Evolutionary conservation across 305 asterid genomes (phyloP).

Genomic region (Petunia hybrid): DNA sequence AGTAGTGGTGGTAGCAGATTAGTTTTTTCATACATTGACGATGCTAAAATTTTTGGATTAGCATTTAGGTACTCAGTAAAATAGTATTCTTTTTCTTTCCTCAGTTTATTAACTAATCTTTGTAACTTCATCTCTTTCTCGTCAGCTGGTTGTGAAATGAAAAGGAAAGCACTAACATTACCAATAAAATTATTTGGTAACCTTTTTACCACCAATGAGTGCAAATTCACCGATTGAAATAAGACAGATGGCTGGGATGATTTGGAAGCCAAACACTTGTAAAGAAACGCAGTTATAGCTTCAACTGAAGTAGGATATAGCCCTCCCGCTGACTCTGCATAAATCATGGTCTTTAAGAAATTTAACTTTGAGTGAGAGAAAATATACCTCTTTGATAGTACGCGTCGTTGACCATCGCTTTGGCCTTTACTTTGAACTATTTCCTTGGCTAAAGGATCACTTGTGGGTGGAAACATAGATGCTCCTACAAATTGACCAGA

Average conservation of each 20-base stretch:
- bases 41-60: no score
- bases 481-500: background rate
- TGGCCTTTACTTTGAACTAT: background rate
- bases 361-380: background rate
- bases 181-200: conserved; percentile 18
- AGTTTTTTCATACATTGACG: background rate
- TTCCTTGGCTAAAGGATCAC: background rate
- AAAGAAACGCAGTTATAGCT: background rate
- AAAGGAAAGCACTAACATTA: background rate
- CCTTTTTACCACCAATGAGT: background rate
- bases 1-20: background rate
- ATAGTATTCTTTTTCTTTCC: background rate
- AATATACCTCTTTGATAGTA: background rate
- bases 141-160: background rate
- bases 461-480: background rate
- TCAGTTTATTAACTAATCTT: background rate
- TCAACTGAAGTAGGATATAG: background rate
- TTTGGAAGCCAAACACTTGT: background rate
- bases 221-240: background rate
- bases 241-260: background rate
- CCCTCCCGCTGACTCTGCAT: background rate
- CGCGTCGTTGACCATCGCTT: background rate
- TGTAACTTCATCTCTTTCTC: background rate
- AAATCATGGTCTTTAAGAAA: background rate
- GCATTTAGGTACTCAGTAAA: background rate